phyloP scores from a whole-genome alignment of 306 rosid species.

The Quercus rubra region DNA sequence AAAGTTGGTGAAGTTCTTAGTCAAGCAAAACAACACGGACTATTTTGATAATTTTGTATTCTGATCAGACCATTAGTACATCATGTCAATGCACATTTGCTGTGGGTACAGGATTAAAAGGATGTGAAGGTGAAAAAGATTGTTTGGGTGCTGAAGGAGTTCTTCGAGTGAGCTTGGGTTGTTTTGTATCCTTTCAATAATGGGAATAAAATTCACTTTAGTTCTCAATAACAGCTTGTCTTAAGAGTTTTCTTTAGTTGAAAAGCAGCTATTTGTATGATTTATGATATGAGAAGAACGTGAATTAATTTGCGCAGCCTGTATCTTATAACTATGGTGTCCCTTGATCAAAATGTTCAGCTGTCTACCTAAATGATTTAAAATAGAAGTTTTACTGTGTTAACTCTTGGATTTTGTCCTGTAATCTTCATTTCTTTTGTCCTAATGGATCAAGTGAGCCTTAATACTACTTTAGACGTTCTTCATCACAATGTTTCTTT shows the following conservation, averaged over 20 bases:
- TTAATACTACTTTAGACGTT: conserved; percentile 64
- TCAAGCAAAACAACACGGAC: not conserved
- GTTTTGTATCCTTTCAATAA: conserved; percentile 79
- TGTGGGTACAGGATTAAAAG: conserved; percentile 53
- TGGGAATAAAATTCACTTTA: not conserved
- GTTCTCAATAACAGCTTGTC: not conserved
- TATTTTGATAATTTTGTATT: not conserved
- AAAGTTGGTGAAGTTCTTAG: not conserved
- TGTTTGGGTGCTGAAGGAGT: conserved; percentile 93
- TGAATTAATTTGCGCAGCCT: not conserved
- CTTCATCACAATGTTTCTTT: conserved; percentile 75
- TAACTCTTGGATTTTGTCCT: conserved; percentile 7
- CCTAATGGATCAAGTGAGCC: conserved; percentile 33
- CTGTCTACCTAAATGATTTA: not conserved
- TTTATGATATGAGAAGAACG: not conserved
- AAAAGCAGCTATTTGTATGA: not conserved
- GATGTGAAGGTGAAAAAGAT: conserved; percentile 60
- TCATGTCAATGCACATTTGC: conserved; percentile 12
- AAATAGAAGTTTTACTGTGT: conserved; percentile 10
- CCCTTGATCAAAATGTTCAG: not conserved
- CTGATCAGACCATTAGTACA: not conserved
- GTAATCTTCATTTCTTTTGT: not conserved
- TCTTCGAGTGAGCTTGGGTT: conserved; percentile 92
- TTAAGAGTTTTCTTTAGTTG: not conserved
- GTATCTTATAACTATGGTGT: not conserved